These are phyloP conservation scores for Cryphonectria naterciae DNA, from an alignment of 2,329 filamentous ascomycete species.

Conservation along the genomic window DNA sequence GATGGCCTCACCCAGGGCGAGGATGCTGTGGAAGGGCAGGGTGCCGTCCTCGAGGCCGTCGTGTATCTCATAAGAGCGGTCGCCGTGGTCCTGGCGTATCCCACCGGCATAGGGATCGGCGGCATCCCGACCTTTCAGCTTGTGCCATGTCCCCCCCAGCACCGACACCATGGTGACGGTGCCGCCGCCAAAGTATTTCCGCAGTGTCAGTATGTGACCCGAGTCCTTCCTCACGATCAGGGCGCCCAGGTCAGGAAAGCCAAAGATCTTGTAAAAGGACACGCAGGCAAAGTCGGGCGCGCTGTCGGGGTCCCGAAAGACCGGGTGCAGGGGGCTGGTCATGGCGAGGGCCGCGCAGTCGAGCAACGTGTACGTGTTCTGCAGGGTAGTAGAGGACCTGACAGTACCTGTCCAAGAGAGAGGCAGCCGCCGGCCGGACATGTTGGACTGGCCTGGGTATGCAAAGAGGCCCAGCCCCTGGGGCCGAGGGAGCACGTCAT, in stretches of 20 bases:
- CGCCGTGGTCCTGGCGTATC: slow-evolving; percentile 25
- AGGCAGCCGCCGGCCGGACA: slow-evolving; percentile 67
- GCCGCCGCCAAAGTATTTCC: slow-evolving; percentile 70
- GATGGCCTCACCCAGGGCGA: slow-evolving; percentile 78
- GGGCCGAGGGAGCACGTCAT: slow-evolving; percentile 31
- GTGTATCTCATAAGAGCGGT: slow-evolving; percentile 51
- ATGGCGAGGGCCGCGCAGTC: slow-evolving; percentile 70
- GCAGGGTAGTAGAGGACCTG: slow-evolving; percentile 39
- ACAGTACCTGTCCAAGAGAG: slow-evolving; percentile 55
- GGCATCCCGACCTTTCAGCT: slow-evolving; percentile 51
- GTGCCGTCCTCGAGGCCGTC: slow-evolving; percentile 76
- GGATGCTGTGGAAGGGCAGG: slow-evolving; percentile 85
- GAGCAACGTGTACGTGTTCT: slow-evolving; percentile 56
- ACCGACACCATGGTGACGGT: slow-evolving; percentile 65
- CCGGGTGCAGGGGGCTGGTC: slow-evolving; percentile 57
- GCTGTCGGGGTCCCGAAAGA: slow-evolving; percentile 53
- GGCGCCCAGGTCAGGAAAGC: slow-evolving; percentile 67
- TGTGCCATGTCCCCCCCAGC: slow-evolving; percentile 56
- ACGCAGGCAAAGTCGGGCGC: slow-evolving; percentile 65
- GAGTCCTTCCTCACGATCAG: slow-evolving; percentile 61
- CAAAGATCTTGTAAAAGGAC: slow-evolving; percentile 70
- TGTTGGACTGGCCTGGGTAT: slow-evolving; percentile 72
- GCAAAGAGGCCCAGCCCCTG: slow-evolving; percentile 55
- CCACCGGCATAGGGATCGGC: slow-evolving; percentile 1
- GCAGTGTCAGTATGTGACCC: slow-evolving; percentile 56